Evolutionary conservation across 805 yeast genomes (phyloP).

Genomic region (Yamadazyma akitaensis): DNA sequence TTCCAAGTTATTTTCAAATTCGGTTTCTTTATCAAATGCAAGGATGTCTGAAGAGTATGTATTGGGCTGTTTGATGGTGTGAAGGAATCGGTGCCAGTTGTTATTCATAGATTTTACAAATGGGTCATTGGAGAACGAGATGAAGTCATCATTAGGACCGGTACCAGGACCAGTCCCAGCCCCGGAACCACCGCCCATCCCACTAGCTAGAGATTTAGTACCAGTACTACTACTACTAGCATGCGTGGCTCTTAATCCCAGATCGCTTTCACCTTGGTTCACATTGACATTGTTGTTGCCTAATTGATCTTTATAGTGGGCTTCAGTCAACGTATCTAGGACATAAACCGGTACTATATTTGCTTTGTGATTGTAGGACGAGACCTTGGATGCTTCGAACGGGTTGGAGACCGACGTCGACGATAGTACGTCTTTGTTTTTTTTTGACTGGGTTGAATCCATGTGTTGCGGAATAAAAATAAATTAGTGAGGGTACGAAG

Average conservation of each 20-base stretch:
- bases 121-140: slow-evolving; percentile 37
- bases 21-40: slow-evolving; percentile 22
- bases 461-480: neutral
- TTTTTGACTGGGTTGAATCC: neutral
- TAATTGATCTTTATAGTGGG: slow-evolving; percentile 37
- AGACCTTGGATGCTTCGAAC: slow-evolving; percentile 19
- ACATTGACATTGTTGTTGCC: slow-evolving; percentile 28
- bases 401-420: slow-evolving; percentile 17
- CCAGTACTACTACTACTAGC: neutral
- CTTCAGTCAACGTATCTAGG: slow-evolving; percentile 49
- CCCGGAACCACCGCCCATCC: neutral
- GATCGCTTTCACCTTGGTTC: slow-evolving; percentile 8
- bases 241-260: neutral
- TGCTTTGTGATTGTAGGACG: slow-evolving; percentile 34
- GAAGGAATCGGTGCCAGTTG: slow-evolving; percentile 52
- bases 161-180: neutral
- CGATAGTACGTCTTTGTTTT: neutral
- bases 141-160: slow-evolving; percentile 26
- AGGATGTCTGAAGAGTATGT: slow-evolving; percentile 30
- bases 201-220: neutral
- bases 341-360: slow-evolving; percentile 61
- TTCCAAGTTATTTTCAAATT: slow-evolving; percentile 40
- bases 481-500: neutral
- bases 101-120: slow-evolving; percentile 37
- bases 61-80: slow-evolving; percentile 44